phyloP scores from a whole-genome alignment of 352 stramenopile species.

The Elongisporangium anandrum region DNA sequence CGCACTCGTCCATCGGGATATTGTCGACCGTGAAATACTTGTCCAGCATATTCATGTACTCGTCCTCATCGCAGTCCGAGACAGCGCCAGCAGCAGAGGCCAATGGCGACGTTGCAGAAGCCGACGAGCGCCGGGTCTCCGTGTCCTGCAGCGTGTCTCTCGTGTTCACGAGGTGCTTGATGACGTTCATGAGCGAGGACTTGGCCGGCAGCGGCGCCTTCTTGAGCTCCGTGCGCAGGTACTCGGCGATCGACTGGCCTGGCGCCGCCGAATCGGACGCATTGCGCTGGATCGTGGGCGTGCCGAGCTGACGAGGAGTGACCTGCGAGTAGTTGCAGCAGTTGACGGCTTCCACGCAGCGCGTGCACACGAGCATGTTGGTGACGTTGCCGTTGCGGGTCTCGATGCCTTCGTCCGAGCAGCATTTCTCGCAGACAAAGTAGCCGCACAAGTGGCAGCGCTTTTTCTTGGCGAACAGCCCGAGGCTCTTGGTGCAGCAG shows the following conservation, averaged over 20 bases:
- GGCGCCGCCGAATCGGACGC: neutral
- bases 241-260: neutral
- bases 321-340: constrained; percentile 19
- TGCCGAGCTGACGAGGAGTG: neutral
- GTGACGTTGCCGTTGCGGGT: constrained; percentile 20
- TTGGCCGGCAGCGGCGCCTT: constrained; percentile 6
- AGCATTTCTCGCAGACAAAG: constrained; percentile 19
- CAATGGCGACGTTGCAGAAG: neutral
- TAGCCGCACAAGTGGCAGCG: constrained; percentile 27
- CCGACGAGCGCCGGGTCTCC: neutral
- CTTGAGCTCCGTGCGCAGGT: neutral
- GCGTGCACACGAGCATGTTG: constrained; percentile 18
- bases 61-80: neutral
- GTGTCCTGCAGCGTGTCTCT: neutral
- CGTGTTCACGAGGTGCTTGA: constrained; percentile 25
- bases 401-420: constrained; percentile 20
- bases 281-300: neutral
- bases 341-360: constrained; percentile 15
- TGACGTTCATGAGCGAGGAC: constrained; percentile 25
- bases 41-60: neutral
- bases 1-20: neutral
- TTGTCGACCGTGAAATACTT: neutral
- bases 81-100: neutral
- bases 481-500: constrained; percentile 47
- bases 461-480: constrained; percentile 9